These are phyloP conservation scores for Adiantum capillusveneris DNA, from an alignment of 75 land plant genomes.

Conservation along the genomic window DNA sequence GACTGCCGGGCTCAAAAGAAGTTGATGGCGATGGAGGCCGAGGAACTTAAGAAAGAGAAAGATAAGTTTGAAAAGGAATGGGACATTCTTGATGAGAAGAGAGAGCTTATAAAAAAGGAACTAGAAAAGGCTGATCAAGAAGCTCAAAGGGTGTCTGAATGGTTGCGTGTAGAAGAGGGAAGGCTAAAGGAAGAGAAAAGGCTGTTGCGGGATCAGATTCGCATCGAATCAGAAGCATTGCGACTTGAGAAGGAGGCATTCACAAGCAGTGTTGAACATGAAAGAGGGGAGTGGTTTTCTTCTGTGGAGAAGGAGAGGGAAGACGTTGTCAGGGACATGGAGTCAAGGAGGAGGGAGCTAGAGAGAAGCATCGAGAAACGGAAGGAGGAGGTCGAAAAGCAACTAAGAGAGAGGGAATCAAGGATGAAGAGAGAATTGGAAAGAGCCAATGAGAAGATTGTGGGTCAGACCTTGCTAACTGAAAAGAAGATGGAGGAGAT, in stretches of 20 bases:
- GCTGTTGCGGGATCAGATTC: constrained; percentile 25
- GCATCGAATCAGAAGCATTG: constrained; percentile 46
- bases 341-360: constrained; percentile 47
- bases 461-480: constrained; percentile 24
- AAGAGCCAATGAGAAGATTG: constrained; percentile 33
- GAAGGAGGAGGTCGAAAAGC: constrained; percentile 46
- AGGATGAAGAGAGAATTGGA: constrained; percentile 37
- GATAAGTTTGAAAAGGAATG: constrained; percentile 84
- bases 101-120: constrained; percentile 44
- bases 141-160: constrained; percentile 40
- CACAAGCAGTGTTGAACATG: constrained; percentile 47
- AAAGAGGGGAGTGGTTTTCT: constrained; percentile 36
- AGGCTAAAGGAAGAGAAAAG: constrained; percentile 46
- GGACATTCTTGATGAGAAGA: constrained; percentile 83
- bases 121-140: constrained; percentile 35
- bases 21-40: constrained; percentile 43
- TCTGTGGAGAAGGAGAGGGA: constrained; percentile 48
- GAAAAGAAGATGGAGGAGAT: constrained; percentile 46
- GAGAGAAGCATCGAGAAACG: constrained; percentile 43
- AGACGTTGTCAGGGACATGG: constrained; percentile 47
- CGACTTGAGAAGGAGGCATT: constrained; percentile 48
- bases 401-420: constrained; percentile 31
- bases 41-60: constrained; percentile 62
- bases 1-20: constrained; percentile 46
- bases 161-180: constrained; percentile 54